A percentile compares a stretch with the other conserved stretches of the same genome.
phyloP scores from a whole-genome alignment of 75 land plant genomes.

The Selaginella tamariscina region DNA sequence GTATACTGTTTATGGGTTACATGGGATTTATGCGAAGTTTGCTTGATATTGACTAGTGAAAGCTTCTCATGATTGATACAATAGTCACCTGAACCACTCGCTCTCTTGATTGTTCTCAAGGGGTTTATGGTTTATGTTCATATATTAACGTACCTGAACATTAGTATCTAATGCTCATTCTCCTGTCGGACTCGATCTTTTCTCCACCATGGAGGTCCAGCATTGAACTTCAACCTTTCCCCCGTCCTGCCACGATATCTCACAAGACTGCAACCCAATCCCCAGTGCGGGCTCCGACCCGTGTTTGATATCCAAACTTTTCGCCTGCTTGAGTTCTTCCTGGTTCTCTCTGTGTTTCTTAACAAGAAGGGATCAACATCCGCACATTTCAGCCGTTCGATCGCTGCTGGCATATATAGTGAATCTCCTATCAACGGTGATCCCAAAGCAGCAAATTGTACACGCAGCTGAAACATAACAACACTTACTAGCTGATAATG shows the following conservation, averaged over 20 bases:
- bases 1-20: too few species aligned
- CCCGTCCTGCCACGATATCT: conserved; percentile 65
- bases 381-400: conserved; percentile 34
- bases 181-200: too few species aligned
- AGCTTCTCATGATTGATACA: neutral
- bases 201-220: conserved; percentile 83
- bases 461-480: conserved; percentile 52
- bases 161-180: too few species aligned
- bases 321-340: conserved; percentile 8
- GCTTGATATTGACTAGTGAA: neutral
- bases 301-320: conserved; percentile 46
- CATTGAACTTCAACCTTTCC: conserved; percentile 42
- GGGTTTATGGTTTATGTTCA: neutral
- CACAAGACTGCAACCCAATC: conserved; percentile 84
- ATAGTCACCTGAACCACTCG: neutral
- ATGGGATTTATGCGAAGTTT: neutral
- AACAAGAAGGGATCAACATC: conserved; percentile 47
- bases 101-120: neutral
- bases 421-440: conserved; percentile 91
- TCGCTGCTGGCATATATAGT: conserved; percentile 75
- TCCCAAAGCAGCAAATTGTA: conserved; percentile 77
- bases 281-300: conserved; percentile 70
- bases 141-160: too few species aligned
- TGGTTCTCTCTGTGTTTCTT: conserved; percentile 14
- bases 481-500: neutral